Percentiles rank a stretch among this genome's conserved stretches.
Evolutionary conservation across 495 filamentous ascomycete genomes (phyloP).

Genomic region (Tuber borchii): DNA sequence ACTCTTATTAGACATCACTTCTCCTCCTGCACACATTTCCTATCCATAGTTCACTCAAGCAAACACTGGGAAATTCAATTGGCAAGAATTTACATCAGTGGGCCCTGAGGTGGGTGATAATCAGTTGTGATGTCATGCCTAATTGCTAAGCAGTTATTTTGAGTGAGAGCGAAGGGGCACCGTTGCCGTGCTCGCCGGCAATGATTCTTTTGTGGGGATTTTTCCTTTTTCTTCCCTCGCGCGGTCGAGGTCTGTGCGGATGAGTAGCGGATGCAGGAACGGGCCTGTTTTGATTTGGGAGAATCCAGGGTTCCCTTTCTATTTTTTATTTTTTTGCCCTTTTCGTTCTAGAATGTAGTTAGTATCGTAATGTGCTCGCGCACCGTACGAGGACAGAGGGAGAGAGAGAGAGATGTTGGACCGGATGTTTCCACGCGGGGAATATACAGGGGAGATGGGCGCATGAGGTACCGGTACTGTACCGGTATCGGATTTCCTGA

Average conservation of each 20-base stretch:
- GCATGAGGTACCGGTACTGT: background rate
- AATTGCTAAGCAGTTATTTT: background rate
- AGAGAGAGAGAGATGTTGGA: background rate
- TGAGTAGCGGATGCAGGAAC: background rate
- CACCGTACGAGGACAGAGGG: no score
- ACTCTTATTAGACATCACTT: background rate
- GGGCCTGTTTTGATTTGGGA: background rate
- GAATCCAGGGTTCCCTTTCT: background rate
- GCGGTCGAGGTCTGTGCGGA: background rate
- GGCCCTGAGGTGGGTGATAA: background rate
- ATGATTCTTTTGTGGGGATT: background rate
- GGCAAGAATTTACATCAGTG: background rate
- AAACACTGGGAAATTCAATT: background rate
- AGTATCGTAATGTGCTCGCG: no score
- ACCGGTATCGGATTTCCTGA: background rate
- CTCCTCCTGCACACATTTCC: background rate
- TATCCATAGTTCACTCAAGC: background rate
- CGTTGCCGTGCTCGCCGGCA: background rate
- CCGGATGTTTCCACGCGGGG: background rate
- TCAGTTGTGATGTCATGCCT: background rate
- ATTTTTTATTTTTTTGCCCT: background rate
- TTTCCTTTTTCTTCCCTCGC: background rate
- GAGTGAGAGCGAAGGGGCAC: background rate
- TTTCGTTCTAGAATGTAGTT: background rate
- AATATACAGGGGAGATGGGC: background rate